Evolutionary conservation across 495 filamentous ascomycete genomes (phyloP).

Genomic region (Cladorrhinum samala): DNA sequence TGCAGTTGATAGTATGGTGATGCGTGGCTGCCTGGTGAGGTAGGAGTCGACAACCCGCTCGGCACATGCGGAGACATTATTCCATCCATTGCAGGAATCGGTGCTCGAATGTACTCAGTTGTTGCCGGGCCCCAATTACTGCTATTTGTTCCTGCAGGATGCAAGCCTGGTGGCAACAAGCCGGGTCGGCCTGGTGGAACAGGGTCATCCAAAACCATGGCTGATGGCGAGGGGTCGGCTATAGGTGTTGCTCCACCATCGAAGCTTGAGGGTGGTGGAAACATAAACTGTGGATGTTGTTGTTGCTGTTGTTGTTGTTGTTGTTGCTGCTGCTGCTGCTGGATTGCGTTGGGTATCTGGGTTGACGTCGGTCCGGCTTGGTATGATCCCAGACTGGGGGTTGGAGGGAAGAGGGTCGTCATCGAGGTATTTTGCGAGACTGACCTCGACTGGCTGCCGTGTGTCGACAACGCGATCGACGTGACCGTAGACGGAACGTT

Average conservation of each 20-base stretch:
- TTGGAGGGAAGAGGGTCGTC: constrained; percentile 21
- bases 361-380: constrained; percentile 5
- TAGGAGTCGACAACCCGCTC: constrained; percentile 11
- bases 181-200: constrained; percentile 2
- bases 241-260: constrained; percentile 3
- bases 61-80: background rate
- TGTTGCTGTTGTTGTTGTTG: too few relatives aligned
- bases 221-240: background rate
- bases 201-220: constrained; percentile 25
- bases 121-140: constrained; percentile 2
- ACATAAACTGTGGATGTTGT: constrained; percentile 15
- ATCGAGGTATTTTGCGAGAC: constrained; percentile 24
- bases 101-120: constrained; percentile 9
- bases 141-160: constrained; percentile 4
- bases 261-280: constrained; percentile 12
- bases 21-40: constrained; percentile 8
- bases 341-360: constrained; percentile 2
- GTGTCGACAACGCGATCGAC: constrained; percentile 20
- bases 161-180: constrained; percentile 8
- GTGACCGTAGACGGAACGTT: constrained; percentile 20
- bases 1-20: constrained; percentile 16
- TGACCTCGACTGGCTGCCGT: constrained; percentile 13
- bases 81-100: constrained; percentile 2
- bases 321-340: too few relatives aligned
- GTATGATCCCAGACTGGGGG: constrained; percentile 5